These are phyloP conservation scores for Acacia confusa DNA, from an alignment of 306 rosid genomes.

Conservation along the genomic window DNA sequence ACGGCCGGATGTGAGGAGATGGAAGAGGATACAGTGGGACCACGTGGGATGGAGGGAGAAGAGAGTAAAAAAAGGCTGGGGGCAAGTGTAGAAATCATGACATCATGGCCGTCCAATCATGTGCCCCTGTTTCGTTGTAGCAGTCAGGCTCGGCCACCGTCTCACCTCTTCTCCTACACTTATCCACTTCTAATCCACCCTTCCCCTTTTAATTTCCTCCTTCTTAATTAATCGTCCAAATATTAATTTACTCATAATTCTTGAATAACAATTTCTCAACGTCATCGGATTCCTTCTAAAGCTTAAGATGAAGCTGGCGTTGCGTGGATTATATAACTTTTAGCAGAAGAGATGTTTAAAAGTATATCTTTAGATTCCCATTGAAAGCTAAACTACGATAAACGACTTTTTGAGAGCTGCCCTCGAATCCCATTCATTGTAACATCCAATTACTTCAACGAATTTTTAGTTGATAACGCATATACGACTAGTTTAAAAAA, in stretches of 20 bases:
- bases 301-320: too few relatives aligned
- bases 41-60: slow-evolving; percentile 26
- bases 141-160: slow-evolving; percentile 24
- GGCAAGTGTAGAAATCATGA: slow-evolving; percentile 56
- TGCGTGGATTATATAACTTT: too few relatives aligned
- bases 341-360: too few relatives aligned
- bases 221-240: too few relatives aligned
- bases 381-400: not conserved
- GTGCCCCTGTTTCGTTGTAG: slow-evolving; percentile 47
- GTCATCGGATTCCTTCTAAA: too few relatives aligned
- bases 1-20: slow-evolving; percentile 64
- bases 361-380: too few relatives aligned
- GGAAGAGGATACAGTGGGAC: slow-evolving; percentile 45
- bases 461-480: not conserved
- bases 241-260: too few relatives aligned
- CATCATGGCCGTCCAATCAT: slow-evolving; percentile 83
- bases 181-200: not conserved
- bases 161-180: not conserved
- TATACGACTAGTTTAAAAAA: too few relatives aligned
- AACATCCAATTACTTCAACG: not conserved
- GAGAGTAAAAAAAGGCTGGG: not conserved
- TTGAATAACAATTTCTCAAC: too few relatives aligned
- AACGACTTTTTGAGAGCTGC: not conserved
- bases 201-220: not conserved
- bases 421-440: not conserved